These are phyloP conservation scores for Beauveria sp. DNA, from an alignment of 2,329 filamentous ascomycete genomes.

Conservation along the genomic window DNA sequence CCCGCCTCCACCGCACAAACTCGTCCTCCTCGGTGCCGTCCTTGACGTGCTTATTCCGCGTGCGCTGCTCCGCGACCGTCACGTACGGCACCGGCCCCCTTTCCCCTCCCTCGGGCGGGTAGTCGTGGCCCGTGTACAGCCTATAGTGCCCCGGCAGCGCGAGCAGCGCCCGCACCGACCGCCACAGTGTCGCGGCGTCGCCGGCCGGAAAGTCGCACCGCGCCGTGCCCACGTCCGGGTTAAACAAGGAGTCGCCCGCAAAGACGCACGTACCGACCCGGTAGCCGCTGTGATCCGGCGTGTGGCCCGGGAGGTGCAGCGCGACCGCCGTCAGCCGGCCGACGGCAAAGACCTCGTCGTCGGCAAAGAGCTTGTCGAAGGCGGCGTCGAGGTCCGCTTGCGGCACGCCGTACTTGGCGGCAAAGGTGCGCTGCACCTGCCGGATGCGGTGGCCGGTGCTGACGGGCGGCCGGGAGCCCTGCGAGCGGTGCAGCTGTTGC, in stretches of 20 bases:
- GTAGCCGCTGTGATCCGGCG: conserved; percentile 48
- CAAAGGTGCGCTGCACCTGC: conserved; percentile 43
- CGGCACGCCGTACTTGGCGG: conserved; percentile 37
- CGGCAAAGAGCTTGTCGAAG: conserved; percentile 46
- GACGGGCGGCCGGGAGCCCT: conserved; percentile 33
- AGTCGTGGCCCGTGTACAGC: conserved; percentile 50
- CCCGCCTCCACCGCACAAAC: conserved; percentile 35
- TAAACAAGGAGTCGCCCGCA: conserved; percentile 45
- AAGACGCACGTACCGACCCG: conserved; percentile 40
- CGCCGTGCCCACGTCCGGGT: conserved; percentile 43
- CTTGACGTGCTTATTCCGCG: conserved; percentile 40
- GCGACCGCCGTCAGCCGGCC: conserved; percentile 37
- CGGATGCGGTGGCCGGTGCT: conserved; percentile 24
- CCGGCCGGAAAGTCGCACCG: conserved; percentile 50
- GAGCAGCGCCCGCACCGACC: conserved; percentile 35
- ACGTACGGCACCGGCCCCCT: conserved; percentile 29
- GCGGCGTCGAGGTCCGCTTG: conserved; percentile 33
- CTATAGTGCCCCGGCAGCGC: conserved; percentile 33
- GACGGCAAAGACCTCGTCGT: conserved; percentile 45
- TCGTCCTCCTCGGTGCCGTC: conserved; percentile 32
- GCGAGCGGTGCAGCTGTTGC: conserved; percentile 26
- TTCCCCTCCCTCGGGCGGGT: conserved; percentile 31
- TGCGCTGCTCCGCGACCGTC: conserved; percentile 38
- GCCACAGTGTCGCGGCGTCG: conserved; percentile 33
- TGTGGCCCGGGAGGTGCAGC: conserved; percentile 52